A percentile compares a stretch with the other conserved stretches of the same genome.
These are phyloP conservation scores for Colletotrichum theobromicola DNA, from an alignment of 2,329 filamentous ascomycete species.

Conservation along the genomic window DNA sequence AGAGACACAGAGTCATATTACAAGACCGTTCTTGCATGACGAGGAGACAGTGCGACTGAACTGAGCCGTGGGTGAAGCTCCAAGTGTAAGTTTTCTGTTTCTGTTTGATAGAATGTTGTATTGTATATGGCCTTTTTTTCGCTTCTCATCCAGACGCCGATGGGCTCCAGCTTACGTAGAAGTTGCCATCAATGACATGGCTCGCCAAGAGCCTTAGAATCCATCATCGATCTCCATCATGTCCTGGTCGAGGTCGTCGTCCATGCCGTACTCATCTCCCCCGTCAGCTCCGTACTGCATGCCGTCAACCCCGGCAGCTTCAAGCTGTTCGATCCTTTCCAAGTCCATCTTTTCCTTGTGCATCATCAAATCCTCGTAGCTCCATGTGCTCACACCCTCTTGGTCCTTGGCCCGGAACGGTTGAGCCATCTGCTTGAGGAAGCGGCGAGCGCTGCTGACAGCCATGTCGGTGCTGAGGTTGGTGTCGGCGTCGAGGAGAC, in stretches of 20 bases:
- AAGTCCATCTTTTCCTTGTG: constrained; percentile 79
- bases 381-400: constrained; percentile 95
- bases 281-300: constrained; percentile 26
- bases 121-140: background rate
- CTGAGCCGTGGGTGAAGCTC: background rate
- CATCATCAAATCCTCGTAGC: constrained; percentile 74
- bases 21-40: background rate
- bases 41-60: background rate
- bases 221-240: constrained; percentile 57
- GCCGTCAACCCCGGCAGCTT: constrained; percentile 40
- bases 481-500: constrained; percentile 81
- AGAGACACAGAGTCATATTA: background rate
- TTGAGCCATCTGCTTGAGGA: constrained; percentile 89
- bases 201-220: constrained; percentile 13
- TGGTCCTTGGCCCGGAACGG: constrained; percentile 84
- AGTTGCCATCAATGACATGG: background rate
- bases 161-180: background rate
- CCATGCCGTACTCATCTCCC: constrained; percentile 54
- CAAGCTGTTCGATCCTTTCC: constrained; percentile 69
- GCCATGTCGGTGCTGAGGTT: constrained; percentile 97
- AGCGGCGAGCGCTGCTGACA: constrained; percentile 85
- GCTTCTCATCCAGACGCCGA: background rate
- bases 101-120: background rate
- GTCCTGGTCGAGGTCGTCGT: constrained; percentile 57
- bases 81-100: background rate